Conservation (phyloP, 257 asterid species). For the Przewalskia tangutica region DNA sequence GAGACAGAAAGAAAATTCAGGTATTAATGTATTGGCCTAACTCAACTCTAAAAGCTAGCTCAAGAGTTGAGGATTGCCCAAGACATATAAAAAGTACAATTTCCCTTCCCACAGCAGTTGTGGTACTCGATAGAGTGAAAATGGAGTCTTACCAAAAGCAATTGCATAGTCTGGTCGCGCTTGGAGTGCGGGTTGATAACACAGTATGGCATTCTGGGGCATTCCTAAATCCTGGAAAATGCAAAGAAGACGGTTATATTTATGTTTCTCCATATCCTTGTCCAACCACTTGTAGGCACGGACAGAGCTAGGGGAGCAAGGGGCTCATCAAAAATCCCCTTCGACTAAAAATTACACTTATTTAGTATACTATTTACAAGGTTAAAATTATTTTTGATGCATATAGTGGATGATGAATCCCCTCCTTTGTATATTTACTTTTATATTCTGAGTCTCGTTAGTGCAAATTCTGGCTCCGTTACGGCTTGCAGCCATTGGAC, state of each 20-base stretch:
- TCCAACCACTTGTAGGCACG: too few species aligned
- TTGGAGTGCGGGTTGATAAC: slow-evolving; percentile 83
- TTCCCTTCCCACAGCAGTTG: too few species aligned
- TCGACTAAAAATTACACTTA: too few species aligned
- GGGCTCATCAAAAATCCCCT: too few species aligned
- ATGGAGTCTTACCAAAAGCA: slow-evolving; percentile 67
- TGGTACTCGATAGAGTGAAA: neutral
- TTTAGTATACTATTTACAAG: too few species aligned
- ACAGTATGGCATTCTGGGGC: slow-evolving; percentile 80
- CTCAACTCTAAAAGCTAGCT: too few species aligned
- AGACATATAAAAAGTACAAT: neutral
- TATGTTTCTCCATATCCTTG: slow-evolving; percentile 38
- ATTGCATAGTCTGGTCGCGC: slow-evolving; percentile 72
- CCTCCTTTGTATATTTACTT: too few species aligned
- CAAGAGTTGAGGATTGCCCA: neutral
- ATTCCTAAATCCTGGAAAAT: slow-evolving; percentile 81
- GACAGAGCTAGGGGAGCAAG: too few species aligned
- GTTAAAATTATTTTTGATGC: neutral
- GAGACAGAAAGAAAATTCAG: neutral
- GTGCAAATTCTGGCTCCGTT: neutral
- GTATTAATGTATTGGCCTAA: too few species aligned
- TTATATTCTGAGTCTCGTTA: neutral
- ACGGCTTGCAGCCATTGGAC: slow-evolving; percentile 17
- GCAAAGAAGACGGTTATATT: slow-evolving; percentile 26
- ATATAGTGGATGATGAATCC: too few species aligned